Conservation (phyloP, 306 rosid species). For the Vachellia collinsii region DNA sequence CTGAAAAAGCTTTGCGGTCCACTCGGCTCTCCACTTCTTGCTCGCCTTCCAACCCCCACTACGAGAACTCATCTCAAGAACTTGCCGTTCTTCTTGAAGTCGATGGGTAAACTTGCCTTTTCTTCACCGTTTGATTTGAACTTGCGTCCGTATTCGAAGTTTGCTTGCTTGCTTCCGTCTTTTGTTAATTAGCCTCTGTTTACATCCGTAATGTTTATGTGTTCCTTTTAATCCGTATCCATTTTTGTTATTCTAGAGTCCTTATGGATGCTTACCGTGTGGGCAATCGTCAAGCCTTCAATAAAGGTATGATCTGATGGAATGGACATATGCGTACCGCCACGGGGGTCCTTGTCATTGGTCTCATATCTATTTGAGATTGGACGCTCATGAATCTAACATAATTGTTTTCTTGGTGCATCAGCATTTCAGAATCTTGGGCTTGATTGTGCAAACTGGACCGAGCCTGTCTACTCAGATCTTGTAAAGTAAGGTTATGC, state of each 20-base stretch:
- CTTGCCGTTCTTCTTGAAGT: conserved; percentile 89
- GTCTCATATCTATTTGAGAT: not conserved
- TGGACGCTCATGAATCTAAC: not conserved
- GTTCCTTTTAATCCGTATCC: not conserved
- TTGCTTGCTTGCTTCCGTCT: not conserved
- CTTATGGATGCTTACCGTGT: conserved; percentile 78
- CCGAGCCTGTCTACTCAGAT: conserved; percentile 82
- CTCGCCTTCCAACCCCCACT: conserved; percentile 43
- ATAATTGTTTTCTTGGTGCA: conserved; percentile 7
- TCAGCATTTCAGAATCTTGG: conserved; percentile 86
- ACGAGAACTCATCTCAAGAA: conserved; percentile 46
- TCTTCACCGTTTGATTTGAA: not conserved
- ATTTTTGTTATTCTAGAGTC: conserved; percentile 59
- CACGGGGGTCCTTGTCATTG: not conserved
- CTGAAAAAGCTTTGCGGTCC: conserved; percentile 48
- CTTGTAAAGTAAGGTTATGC: conserved; percentile 64
- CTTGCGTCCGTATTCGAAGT: not conserved
- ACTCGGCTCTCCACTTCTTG: conserved; percentile 42
- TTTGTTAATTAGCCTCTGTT: not conserved
- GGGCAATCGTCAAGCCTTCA: conserved; percentile 80
- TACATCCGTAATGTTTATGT: conserved; percentile 6
- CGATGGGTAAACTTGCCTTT: conserved; percentile 61
- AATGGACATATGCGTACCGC: not conserved
- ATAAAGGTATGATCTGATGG: conserved; percentile 59
- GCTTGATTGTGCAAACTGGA: conserved; percentile 95